Base-by-base conservation (phyloP, 2,329 filamentous ascomycete species). In the Spiromastix sp. region DNA sequence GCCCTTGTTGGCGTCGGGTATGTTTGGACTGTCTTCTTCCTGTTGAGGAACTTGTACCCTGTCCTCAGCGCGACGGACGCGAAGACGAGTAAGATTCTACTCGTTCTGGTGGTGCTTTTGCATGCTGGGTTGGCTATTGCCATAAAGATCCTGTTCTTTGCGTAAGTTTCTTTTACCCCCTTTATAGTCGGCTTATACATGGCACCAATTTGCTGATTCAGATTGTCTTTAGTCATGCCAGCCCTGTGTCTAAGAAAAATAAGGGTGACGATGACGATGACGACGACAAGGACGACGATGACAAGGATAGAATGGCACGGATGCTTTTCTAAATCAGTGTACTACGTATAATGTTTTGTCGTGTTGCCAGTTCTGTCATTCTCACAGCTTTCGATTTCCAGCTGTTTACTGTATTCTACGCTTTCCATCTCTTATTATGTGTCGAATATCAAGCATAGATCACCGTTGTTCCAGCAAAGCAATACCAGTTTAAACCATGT, bases 61-160 rank as follows among this genome's bases (percentile, higher is more conserved):
- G 83, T 98, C 12, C 74, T 98, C 42, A 91, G 79, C 58, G 87
- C 89, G 30, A 95, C 87, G 21, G 91, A 96, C 60, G 78, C 79
- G 42, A 85, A 94, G 68, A 86, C 84, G 16, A 91, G 84, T 61
- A 93, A 93, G 71, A 71, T 85, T 15, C 63, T 98, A 42, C 70
- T 98, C 40, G 68, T 96, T 34, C 67, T 89, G 15, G 87, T 98
- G 17, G 72, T 96, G 19, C 71, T 74, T 19, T 68, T 96, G 43
- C 91, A 98, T 63, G 79, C 86, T 18, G 91, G 81, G n/a, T 69
- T 98, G 46, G 77, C 89, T 2, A 75, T 96, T 50, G 84, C 89
- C 4, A 96, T 98, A 63, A 96, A 96, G 71, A 80, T 95, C 40
- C 65, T 96, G 18, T 96, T 96, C 72, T 98, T 98, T 63, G 87